Base-by-base conservation (phyloP, 306 rosid species). In the Pueraria montana region DNA sequence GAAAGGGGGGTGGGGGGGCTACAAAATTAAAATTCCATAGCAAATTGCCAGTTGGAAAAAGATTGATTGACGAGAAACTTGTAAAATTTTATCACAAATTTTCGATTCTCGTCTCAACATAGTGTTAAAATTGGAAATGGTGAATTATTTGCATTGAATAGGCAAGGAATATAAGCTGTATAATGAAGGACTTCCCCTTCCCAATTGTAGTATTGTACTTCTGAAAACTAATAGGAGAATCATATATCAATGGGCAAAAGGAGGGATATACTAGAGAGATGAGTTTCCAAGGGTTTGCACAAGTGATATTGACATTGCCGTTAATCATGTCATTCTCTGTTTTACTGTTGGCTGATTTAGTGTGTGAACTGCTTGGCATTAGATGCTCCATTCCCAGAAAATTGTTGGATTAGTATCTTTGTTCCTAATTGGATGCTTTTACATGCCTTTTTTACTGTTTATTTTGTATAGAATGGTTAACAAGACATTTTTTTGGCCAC, bases 401-500 rank as follows among this genome's bases (percentile, higher is more conserved):
- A 46, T 64, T 79, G 43, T 73, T 79, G 43, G 79, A 73, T 30
- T 55, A 40, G 14, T 45, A 73, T 72, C 65, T 53, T 36, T 26
- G 18, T 78, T 84, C 46, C 20, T 76, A 64, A 58, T 56, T 55
- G 68, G 67, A 40, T 23, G 69, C 38, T 76, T 63, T 67, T 72
- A 26, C 52, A 80, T 58, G 27, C 74, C 21, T 20, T 18, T 14
- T 76, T 27, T 61, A 46, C 18, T 52, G 46, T 23, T 62, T 43
- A 36, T 52, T 81, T 81, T 21, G 18, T 24, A 24, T 48, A 23
- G 24, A 42, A 32, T 70, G 52, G 63, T 52, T 72, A 30, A 43
- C 50, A 64, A 7, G 17, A 27, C 26, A 20, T 20, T 20, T 46
- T 48, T 70, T 27, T 3, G 36, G 74, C 34, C 67, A 23, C 42